phyloP scores from a whole-genome alignment of 441 rosid genomes.

The Gossypium gossypioides region DNA sequence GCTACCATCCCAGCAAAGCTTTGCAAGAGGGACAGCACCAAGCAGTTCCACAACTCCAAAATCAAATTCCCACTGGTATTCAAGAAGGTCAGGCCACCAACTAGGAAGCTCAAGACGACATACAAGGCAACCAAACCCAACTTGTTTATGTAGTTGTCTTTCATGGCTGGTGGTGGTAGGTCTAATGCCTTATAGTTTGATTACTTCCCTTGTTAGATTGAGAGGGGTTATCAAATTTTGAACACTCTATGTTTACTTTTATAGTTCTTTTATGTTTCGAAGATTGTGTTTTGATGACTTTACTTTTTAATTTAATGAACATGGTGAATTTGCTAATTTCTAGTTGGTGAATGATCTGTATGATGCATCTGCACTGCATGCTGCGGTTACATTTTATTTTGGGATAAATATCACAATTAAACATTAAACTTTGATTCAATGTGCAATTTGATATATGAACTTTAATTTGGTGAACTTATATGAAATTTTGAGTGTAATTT shows the following conservation, averaged over 20 bases:
- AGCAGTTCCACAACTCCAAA: conserved; percentile 42
- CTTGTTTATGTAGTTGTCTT: conserved; percentile 23
- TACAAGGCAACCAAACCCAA: conserved; percentile 36
- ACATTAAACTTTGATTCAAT: no score
- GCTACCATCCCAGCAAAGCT: conserved; percentile 39
- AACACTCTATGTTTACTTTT: neutral
- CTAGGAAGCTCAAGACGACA: conserved; percentile 35
- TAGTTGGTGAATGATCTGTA: neutral
- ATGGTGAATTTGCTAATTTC: neutral
- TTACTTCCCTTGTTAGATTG: neutral
- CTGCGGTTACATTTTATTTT: neutral
- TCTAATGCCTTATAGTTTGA: neutral
- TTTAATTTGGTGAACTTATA: no score
- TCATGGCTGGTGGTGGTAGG: neutral
- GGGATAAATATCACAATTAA: neutral
- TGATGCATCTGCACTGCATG: neutral
- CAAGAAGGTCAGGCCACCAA: conserved; percentile 32
- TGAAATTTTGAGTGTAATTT: no score
- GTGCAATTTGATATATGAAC: no score
- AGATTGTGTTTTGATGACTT: conserved; percentile 1
- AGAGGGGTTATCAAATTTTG: neutral
- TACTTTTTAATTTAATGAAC: neutral
- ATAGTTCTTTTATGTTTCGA: neutral
- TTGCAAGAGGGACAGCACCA: conserved; percentile 59
- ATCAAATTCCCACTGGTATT: conserved; percentile 31